These are phyloP conservation scores for Mitragyna speciosa DNA, from an alignment of 257 asterid species.

Conservation along the genomic window DNA sequence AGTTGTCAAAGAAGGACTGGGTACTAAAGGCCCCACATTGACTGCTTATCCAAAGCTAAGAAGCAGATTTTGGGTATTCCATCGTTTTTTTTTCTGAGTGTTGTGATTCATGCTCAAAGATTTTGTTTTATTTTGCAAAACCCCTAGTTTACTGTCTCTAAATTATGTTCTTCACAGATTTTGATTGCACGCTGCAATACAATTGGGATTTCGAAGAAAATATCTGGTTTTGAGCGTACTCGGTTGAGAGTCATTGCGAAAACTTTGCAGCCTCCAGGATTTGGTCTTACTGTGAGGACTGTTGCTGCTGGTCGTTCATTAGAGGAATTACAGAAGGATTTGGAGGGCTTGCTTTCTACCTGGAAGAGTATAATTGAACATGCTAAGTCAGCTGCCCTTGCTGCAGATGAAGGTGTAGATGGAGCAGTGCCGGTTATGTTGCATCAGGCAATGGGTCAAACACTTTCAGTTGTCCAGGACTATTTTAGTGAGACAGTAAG, in stretches of 20 bases:
- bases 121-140: conserved; percentile 20
- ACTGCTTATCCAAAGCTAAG: conserved; percentile 91
- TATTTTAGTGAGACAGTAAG: conserved; percentile 84
- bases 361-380: conserved; percentile 86
- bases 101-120: conserved; percentile 27
- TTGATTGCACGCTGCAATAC: conserved; percentile 59
- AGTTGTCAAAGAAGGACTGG: conserved; percentile 95
- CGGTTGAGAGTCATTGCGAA: conserved; percentile 83
- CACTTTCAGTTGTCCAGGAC: conserved; percentile 93
- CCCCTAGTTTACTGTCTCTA: conserved; percentile 19
- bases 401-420: conserved; percentile 94
- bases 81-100: conserved; percentile 30
- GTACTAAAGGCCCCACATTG: conserved; percentile 87
- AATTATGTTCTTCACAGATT: conserved; percentile 52
- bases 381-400: conserved; percentile 95
- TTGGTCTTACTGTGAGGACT: conserved; percentile 89
- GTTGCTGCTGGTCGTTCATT: conserved; percentile 87
- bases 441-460: conserved; percentile 94
- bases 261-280: conserved; percentile 86
- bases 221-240: conserved; percentile 84
- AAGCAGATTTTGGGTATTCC: conserved; percentile 95
- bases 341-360: conserved; percentile 76
- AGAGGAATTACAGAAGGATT: conserved; percentile 84
- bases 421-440: conserved; percentile 91
- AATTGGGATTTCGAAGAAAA: conserved; percentile 90